Percentiles rank a stretch among this genome's conserved stretches.
phyloP scores from a whole-genome alignment of 2,329 filamentous ascomycete genomes.

The Hypomyces rosellus region DNA sequence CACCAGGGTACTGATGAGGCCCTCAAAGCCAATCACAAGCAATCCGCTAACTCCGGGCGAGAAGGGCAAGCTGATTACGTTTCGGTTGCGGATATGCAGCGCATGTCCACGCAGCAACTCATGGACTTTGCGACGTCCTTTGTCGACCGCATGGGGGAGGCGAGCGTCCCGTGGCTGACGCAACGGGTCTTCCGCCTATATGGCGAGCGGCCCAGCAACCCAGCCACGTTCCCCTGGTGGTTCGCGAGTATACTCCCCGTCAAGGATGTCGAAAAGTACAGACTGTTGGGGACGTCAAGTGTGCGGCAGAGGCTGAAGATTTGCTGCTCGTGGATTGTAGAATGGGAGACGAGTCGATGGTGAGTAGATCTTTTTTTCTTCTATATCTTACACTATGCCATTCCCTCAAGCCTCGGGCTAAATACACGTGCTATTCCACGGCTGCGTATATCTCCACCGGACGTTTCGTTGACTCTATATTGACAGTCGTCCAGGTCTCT shows the following conservation, averaged over 20 bases:
- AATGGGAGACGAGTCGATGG: constrained; percentile 66
- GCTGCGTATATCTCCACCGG: too few species aligned
- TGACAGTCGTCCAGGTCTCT: too few species aligned
- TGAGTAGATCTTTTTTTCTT: constrained; percentile 27
- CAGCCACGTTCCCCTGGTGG: constrained; percentile 82
- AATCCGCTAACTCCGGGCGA: too few species aligned
- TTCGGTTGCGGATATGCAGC: constrained; percentile 15
- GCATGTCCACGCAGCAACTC: constrained; percentile 64
- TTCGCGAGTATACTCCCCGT: constrained; percentile 77
- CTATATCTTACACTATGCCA: too few species aligned
- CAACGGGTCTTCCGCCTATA: constrained; percentile 66
- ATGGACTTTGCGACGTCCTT: constrained; percentile 62
- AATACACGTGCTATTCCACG: too few species aligned
- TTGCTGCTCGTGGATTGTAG: constrained; percentile 69
- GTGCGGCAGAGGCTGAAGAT: constrained; percentile 80
- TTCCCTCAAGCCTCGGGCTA: too few species aligned
- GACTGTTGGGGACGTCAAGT: constrained; percentile 63
- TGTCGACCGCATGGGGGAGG: constrained; percentile 59
- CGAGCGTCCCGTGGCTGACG: constrained; percentile 69
- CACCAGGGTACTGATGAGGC: neutral
- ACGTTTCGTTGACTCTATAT: too few species aligned
- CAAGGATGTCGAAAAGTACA: constrained; percentile 71
- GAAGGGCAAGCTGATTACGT: neutral
- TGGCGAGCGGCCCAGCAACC: constrained; percentile 69
- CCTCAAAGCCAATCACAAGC: neutral